Evolutionary conservation across 495 filamentous ascomycete genomes (phyloP).

Genomic region (Aspergillus taichungensis): DNA sequence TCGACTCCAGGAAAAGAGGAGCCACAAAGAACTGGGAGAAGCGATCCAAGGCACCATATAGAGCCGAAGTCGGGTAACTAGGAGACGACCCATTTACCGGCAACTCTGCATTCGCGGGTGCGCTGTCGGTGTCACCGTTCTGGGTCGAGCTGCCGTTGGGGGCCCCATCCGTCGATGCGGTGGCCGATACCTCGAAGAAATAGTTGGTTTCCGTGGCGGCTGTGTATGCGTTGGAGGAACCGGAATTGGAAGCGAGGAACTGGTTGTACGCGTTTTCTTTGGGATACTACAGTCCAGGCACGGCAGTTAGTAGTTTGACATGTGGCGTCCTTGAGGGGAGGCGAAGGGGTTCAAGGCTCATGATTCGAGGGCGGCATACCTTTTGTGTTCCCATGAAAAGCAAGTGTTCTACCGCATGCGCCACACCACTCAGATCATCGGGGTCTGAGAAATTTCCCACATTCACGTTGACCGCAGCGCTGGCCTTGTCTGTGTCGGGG

Average conservation of each 20-base stretch:
- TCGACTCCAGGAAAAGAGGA: conserved; percentile 82
- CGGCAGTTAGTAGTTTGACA: not conserved
- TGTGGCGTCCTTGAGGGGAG: not conserved
- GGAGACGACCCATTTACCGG: conserved; percentile 4
- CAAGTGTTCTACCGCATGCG: conserved; percentile 85
- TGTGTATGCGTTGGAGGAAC: conserved; percentile 91
- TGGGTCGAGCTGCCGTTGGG: conserved; percentile 28
- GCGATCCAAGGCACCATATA: conserved; percentile 85
- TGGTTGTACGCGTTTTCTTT: conserved; percentile 93
- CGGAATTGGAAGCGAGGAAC: conserved; percentile 82
- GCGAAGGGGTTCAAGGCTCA: not conserved
- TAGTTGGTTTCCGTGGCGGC: conserved; percentile 93
- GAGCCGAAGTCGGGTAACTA: conserved; percentile 44
- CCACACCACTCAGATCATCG: conserved; percentile 87
- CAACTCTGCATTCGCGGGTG: conserved; percentile 4
- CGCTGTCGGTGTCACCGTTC: conserved; percentile 38
- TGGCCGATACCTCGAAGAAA: conserved; percentile 89
- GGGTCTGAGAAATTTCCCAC: conserved; percentile 92
- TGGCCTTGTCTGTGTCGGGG: conserved; percentile 91
- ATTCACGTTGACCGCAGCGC: conserved; percentile 89
- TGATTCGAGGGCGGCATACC: conserved; percentile 32
- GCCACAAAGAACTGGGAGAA: conserved; percentile 97
- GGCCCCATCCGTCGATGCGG: conserved; percentile 38
- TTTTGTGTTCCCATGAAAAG: conserved; percentile 99
- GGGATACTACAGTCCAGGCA: conserved; percentile 53